A percentile compares a stretch with the other conserved stretches of the same genome.
These are phyloP conservation scores for Pythium folliculosum DNA, from an alignment of 352 stramenopile genomes.

Conservation along the genomic window DNA sequence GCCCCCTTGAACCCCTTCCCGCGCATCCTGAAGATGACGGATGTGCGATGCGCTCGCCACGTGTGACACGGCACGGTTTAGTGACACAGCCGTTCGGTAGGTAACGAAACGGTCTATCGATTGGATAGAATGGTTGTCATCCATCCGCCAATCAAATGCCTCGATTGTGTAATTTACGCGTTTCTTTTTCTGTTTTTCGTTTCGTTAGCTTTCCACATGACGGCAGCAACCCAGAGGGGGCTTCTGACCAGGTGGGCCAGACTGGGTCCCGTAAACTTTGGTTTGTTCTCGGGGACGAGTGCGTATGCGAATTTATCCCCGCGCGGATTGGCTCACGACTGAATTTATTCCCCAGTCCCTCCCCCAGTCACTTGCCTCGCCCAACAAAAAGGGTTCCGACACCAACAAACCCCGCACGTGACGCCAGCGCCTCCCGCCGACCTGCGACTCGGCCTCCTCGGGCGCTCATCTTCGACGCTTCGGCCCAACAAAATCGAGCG, in stretches of 20 bases:
- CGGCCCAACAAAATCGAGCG: background rate
- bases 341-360: background rate
- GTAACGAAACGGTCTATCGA: constrained; percentile 13
- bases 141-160: constrained; percentile 11
- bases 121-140: constrained; percentile 31
- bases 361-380: background rate
- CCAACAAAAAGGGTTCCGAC: constrained; percentile 7
- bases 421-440: background rate
- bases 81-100: constrained; percentile 21
- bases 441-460: background rate
- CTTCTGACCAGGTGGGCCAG: background rate
- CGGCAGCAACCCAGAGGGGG: constrained; percentile 4
- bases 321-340: constrained; percentile 4
- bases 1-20: background rate
- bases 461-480: constrained; percentile 12
- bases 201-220: background rate
- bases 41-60: background rate
- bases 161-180: constrained; percentile 18
- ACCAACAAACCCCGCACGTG: constrained; percentile 13
- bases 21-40: background rate
- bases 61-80: constrained; percentile 18
- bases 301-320: constrained; percentile 6
- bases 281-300: constrained; percentile 22
- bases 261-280: background rate
- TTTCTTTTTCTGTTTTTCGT: constrained; percentile 20